Conservation (phyloP, 2,329 filamentous ascomycete species). For the Madurella fahalii region DNA sequence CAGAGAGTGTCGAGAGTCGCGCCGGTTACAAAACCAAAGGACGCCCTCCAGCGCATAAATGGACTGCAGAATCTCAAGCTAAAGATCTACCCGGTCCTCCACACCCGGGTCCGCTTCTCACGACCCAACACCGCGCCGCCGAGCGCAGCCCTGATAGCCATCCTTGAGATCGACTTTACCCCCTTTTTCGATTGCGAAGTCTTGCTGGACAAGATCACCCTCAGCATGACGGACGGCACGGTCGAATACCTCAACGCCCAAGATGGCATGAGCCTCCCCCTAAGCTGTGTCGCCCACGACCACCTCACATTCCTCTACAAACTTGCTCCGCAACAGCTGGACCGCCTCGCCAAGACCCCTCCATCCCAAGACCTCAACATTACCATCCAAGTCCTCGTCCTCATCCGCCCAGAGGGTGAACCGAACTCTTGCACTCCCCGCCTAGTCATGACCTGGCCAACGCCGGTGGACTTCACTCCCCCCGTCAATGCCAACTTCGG, state of each 20-base stretch:
- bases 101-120: conserved; percentile 69
- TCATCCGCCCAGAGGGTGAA: conserved; percentile 37
- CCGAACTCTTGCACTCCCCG: conserved; percentile 56
- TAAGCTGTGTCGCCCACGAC: conserved; percentile 65
- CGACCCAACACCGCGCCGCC: conserved; percentile 56
- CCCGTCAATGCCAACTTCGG: conserved; percentile 62
- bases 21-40: conserved; percentile 59
- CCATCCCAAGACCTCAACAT: conserved; percentile 54
- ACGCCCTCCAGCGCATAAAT: conserved; percentile 59
- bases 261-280: conserved; percentile 49
- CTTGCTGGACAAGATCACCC: conserved; percentile 54
- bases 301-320: conserved; percentile 72
- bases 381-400: conserved; percentile 55
- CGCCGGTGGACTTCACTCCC: conserved; percentile 63
- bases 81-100: conserved; percentile 63
- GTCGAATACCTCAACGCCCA: conserved; percentile 55
- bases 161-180: conserved; percentile 71
- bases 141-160: conserved; percentile 60
- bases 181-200: conserved; percentile 64
- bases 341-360: conserved; percentile 40
- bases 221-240: conserved; percentile 54
- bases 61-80: conserved; percentile 60
- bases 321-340: conserved; percentile 50
- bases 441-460: conserved; percentile 64
- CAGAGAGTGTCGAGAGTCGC: conserved; percentile 70